Evolutionary conservation across 1,284 basidiomycete genomes (phyloP).

Genomic region (Bjerkandera adusta): DNA sequence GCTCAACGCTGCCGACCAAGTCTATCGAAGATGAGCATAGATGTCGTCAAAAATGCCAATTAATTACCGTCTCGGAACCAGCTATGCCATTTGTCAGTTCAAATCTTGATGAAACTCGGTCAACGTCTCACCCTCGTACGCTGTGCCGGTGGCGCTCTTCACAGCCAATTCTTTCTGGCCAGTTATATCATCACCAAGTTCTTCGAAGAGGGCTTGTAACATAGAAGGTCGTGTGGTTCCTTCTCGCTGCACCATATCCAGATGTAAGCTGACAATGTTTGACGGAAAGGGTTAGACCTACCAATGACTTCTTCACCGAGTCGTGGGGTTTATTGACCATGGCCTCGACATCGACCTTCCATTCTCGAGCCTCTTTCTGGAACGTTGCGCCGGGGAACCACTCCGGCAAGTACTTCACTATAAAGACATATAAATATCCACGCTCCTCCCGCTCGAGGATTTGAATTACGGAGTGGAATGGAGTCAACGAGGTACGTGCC

Average conservation of each 20-base stretch:
- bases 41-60: background rate
- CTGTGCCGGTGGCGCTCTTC: slow-evolving; percentile 1
- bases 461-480: slow-evolving; percentile 5
- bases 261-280: background rate
- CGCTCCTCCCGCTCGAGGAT: background rate
- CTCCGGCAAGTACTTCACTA: slow-evolving; percentile 34
- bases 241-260: background rate
- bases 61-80: slow-evolving; percentile 1
- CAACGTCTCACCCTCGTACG: slow-evolving; percentile 7
- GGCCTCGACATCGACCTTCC: slow-evolving; percentile 14
- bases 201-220: background rate
- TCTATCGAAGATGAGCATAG: background rate
- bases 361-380: slow-evolving; percentile 38
- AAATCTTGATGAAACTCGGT: too few relatives aligned
- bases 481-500: slow-evolving; percentile 17
- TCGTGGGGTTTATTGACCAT: slow-evolving; percentile 3
- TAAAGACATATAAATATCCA: background rate
- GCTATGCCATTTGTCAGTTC: too few relatives aligned
- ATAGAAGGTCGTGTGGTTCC: background rate
- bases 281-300: background rate
- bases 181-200: background rate
- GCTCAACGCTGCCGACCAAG: slow-evolving; percentile 1
- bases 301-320: slow-evolving; percentile 1
- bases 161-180: background rate
- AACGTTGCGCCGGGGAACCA: slow-evolving; percentile 43